Percentiles rank a stretch among this genome's conserved stretches.
These are phyloP conservation scores for Fusarium fracticaudum DNA, from an alignment of 2,329 filamentous ascomycete genomes.

Conservation along the genomic window DNA sequence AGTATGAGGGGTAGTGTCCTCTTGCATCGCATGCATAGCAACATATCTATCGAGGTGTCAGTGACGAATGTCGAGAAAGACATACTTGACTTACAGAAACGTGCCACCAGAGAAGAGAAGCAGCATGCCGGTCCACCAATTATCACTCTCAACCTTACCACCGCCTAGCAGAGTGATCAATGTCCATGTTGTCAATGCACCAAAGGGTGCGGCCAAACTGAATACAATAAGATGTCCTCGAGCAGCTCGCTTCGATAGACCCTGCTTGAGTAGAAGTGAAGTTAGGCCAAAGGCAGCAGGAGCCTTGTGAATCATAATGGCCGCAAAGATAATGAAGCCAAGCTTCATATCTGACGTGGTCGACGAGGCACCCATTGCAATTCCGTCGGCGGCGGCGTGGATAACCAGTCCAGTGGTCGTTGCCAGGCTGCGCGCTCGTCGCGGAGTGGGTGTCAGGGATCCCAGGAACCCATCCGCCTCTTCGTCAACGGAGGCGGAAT, in stretches of 20 bases:
- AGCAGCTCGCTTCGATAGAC: slow-evolving; percentile 85
- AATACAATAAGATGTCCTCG: slow-evolving; percentile 89
- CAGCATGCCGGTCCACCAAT: slow-evolving; percentile 92
- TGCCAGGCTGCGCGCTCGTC: slow-evolving; percentile 72
- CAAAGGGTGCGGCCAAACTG: slow-evolving; percentile 87
- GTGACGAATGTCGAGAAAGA: not conserved
- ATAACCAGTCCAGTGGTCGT: slow-evolving; percentile 96
- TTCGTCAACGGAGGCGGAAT: slow-evolving; percentile 60
- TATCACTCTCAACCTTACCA: slow-evolving; percentile 66
- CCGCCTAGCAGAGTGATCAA: slow-evolving; percentile 79
- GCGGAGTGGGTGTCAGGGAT: slow-evolving; percentile 65
- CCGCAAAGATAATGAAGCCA: slow-evolving; percentile 91
- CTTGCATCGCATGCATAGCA: slow-evolving; percentile 98
- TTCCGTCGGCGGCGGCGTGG: slow-evolving; percentile 93
- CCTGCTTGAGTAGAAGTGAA: slow-evolving; percentile 88
- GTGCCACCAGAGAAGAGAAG: slow-evolving; percentile 96
- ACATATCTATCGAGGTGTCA: slow-evolving; percentile 75
- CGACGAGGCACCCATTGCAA: slow-evolving; percentile 92
- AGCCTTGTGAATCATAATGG: slow-evolving; percentile 97
- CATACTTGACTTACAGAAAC: slow-evolving; percentile 75
- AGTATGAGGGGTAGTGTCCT: slow-evolving; percentile 66
- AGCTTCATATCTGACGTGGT: slow-evolving; percentile 77
- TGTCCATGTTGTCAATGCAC: slow-evolving; percentile 84
- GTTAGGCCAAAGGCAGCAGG: slow-evolving; percentile 95
- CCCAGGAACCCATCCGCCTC: slow-evolving; percentile 68